Evolutionary conservation across 2,329 filamentous ascomycete species (phyloP).

Genomic region (Sporothrix humicola): DNA sequence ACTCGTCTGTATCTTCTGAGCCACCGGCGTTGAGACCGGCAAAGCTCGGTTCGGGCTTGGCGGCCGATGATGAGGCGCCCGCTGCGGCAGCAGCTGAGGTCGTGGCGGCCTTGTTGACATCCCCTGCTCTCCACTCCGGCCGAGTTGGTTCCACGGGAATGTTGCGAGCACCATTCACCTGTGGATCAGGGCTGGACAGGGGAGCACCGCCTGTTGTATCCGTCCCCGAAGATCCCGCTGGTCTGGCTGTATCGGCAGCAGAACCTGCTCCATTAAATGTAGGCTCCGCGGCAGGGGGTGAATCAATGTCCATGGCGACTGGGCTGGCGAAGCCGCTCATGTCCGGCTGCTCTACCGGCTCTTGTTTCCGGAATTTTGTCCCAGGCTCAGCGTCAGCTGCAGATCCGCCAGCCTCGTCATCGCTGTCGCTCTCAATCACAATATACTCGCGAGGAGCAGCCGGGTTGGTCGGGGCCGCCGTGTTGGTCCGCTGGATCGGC

Average conservation of each 20-base stretch:
- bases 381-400: constrained; percentile 43
- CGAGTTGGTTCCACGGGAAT: constrained; percentile 64
- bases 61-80: background rate
- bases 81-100: constrained; percentile 28
- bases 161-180: constrained; percentile 52
- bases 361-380: background rate
- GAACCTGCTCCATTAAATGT: background rate
- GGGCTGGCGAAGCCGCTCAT: constrained; percentile 50
- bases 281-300: constrained; percentile 48
- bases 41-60: background rate
- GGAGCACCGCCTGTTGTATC: constrained; percentile 13
- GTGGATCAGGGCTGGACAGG: constrained; percentile 30
- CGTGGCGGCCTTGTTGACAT: constrained; percentile 44
- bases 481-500: constrained; percentile 54
- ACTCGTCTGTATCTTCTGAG: constrained; percentile 63
- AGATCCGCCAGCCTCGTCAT: constrained; percentile 49
- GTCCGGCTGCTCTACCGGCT: background rate
- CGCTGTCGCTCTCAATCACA: constrained; percentile 52
- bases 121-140: constrained; percentile 64
- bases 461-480: constrained; percentile 23
- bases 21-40: constrained; percentile 50
- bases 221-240: constrained; percentile 9
- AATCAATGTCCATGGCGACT: constrained; percentile 70
- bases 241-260: background rate
- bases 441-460: constrained; percentile 36